Base-by-base conservation (phyloP, 2,329 filamentous ascomycete genomes). In the Pseudocercospora fuligena region DNA sequence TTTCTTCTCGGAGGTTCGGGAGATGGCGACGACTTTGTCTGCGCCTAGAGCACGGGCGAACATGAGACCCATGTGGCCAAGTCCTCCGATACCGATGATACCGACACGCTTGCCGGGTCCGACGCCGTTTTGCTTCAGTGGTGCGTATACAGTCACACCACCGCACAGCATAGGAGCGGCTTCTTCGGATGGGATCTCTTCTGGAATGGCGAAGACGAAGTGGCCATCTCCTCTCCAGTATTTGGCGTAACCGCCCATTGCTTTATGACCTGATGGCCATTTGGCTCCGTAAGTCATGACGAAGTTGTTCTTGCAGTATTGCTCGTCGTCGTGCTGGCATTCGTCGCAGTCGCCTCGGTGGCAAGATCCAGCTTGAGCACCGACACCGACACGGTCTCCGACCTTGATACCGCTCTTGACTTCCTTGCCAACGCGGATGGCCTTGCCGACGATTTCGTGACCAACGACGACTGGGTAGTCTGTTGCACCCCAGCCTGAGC, bases 101-200 rank as follows among this genome's bases (percentile, higher is more conserved):
- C 88, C 92, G 0, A 94, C 89, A 1, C 80, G 83, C 77, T 90
- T 92, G 5, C 90, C 91, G 0, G 89, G 89, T 0, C 91, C 91
- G 33, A 87, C 84, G 1, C 87, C 87, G 46, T 91, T 88, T 25
- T 89, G 85, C 60, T 86, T 85, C 16, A 95, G 79, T 0, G 92
- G 92, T 3, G 86, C 85, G 75, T 87, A 95, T 0, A 90, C 86
- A 0, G 92, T 95, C 62, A 94, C 84, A 2, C 92, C 92, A 1
- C 89, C 92, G 75, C 92, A 94, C 25, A 94, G 84, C 82, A 94
- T 87, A 1, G 91, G 91, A 1, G 90, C 86, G 2, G 85, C 86
- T 63, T 83, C 79, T n/a, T 81, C 82, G 19, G 80, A 83, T 1
- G 78, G 74, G 29, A 88, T 67, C 0, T 68, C 73, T 6, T 83